Conservation (phyloP, 192 early-diverging fungal genomes). For the Linnemannia hyalina region DNA sequence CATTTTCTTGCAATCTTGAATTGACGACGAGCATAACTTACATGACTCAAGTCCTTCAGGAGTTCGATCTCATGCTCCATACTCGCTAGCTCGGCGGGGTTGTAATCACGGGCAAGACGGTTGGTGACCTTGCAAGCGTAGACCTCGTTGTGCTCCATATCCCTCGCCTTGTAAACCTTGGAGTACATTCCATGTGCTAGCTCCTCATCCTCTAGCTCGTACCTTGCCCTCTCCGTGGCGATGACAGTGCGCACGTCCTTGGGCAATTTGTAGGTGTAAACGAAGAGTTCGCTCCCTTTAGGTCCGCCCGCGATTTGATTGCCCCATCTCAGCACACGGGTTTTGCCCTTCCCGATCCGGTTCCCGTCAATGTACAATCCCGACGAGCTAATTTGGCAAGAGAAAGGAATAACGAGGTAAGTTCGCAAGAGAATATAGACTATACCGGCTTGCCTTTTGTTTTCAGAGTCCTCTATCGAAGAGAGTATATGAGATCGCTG, state of each 20-base stretch:
- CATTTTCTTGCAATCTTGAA: background rate
- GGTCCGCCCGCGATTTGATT: conserved; percentile 1
- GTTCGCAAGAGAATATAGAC: background rate
- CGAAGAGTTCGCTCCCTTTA: background rate
- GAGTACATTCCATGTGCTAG: conserved; percentile 24
- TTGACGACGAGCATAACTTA: conserved; percentile 10
- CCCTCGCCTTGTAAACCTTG: conserved; percentile 18
- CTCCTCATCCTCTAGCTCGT: background rate
- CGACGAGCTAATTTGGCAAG: background rate
- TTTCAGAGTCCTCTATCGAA: too few relatives aligned
- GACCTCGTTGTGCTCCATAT: background rate
- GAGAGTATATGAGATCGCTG: background rate
- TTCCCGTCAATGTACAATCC: conserved; percentile 4
- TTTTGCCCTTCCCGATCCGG: background rate
- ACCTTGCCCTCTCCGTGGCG: background rate
- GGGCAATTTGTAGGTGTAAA: conserved; percentile 3
- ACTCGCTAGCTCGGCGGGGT: background rate
- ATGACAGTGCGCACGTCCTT: background rate
- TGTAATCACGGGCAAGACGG: background rate
- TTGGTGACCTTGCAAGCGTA: conserved; percentile 42
- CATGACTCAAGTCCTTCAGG: conserved; percentile 18
- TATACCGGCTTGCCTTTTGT: background rate
- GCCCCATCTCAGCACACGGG: background rate
- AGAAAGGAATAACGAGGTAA: background rate
- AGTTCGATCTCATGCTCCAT: conserved; percentile 25